Evolutionary conservation across 805 yeast species (phyloP), one percentile per base, ranked within the genome.

Genomic region (Saturnispora gosingensis): DNA sequence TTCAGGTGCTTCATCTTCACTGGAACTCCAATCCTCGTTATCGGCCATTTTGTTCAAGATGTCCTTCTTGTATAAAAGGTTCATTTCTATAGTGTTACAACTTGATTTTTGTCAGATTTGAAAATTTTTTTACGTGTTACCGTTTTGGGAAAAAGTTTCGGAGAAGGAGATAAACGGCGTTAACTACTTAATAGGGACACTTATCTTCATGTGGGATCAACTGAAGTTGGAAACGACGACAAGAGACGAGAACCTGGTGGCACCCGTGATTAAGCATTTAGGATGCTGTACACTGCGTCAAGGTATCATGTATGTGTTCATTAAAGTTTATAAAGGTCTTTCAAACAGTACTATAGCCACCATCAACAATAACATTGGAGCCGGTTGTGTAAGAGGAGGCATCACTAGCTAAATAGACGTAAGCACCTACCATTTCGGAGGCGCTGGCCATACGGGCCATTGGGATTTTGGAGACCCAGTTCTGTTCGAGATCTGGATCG

Each of bases 371-470:
- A 46, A 87, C 70, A 65, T 87, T 95, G 20, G 87, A 65, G 44
- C 95, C 96, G 5, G 91, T 83, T 50, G 90, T 81, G 68, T 77
- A 88, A 13, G 85, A 77, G 38, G 90, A 77, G 13, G 95, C 95
- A 63, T 85, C 85, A 45, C 88, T 81, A 6, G 90, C 93, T 56
- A 87, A 70, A 70, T 83, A 88, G 48, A 87, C 66, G 68, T 83
- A 86, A 20, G 90, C 90, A 54, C 95, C 95, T 15, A 78, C 81
- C 54, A 87, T 72, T 66, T 87, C 96, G 55, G 78, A 74, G 30
- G 90, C 85, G 43, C 72, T 66, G 22, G 83, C 93, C 63, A 84
- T 81, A 66, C 95, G 80, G 27, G 91, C 93, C 72, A 81, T 61
- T 53, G 95, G 93, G 24, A 72, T 75, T 53, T 72, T 52, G 6